Evolutionary conservation across 345 rosid genomes (phyloP), one percentile per base, ranked within the genome.

Genomic region (Eucalyptus microcorys): DNA sequence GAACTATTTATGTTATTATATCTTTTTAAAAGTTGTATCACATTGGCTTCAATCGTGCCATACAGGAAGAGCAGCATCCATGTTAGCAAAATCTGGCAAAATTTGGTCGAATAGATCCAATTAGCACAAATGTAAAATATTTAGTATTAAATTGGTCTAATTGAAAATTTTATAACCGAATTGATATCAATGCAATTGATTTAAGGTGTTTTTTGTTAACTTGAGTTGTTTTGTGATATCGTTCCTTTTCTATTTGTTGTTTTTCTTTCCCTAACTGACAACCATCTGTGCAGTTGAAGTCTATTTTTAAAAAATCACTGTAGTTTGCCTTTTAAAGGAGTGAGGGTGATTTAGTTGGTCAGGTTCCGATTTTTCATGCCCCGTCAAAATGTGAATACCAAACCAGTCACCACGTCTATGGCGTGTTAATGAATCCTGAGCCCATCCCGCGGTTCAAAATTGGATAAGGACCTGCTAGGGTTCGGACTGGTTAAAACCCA

Each of bases 31-130:
- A 55, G 0, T 24, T 55, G 6, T 22, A 52, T 22, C 26, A 9
- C 0, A 0, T 55, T 1, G 0, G 2, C 11, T 55, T 11, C 0
- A 55, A 0, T 24, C 13, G 0, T 55, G 12, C 27, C 61, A 24
- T 9, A 0, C 4, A 55, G 13, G 1, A 55, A 9, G 6, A 3
- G 3, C 3, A 0, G 0, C 13, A 55, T 24, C 6, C 1, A 24
- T 55, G 1, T 55, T 55, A 55, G 61, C 12, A 24, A 9, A 22
- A 22, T 22, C 0, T 0, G 0, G 3, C 0, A 8, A 53, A 53
- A 53, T 8, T 21, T 22, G 0, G 0, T 53, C 4, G 2, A 0
- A 50, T 50, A 17, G 0, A 50, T 0, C 4, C 9, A 50, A 17
- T 50, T 50, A 3, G 22, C 55, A 22, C 5, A 53, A 4, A 7